A percentile compares a stretch with the other conserved stretches of the same genome.
Conservation (phyloP, 106 monocot genomes). For the Alisma plantagoaquatica region DNA sequence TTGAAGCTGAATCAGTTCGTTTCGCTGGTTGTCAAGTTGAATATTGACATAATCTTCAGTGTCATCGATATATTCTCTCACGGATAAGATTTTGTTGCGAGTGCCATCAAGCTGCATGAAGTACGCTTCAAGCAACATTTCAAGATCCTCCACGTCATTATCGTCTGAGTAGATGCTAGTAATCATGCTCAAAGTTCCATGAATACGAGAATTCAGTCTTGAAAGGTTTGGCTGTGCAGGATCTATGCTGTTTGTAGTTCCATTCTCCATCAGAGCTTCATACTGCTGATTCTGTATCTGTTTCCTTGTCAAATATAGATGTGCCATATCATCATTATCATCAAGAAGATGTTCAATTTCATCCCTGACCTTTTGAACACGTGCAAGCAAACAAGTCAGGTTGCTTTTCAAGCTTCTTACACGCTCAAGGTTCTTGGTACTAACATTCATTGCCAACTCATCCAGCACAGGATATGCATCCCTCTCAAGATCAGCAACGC, state of each 20-base stretch:
- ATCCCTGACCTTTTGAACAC: conserved; percentile 93
- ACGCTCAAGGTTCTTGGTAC: conserved; percentile 81
- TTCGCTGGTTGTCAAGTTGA: conserved; percentile 85
- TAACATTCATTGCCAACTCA: conserved; percentile 77
- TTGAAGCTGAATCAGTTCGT: conserved; percentile 78
- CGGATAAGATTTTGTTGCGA: conserved; percentile 87
- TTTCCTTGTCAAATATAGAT: conserved; percentile 87
- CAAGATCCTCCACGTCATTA: conserved; percentile 91
- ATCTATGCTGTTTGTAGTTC: conserved; percentile 44
- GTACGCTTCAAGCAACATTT: conserved; percentile 93
- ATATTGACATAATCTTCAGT: conserved; percentile 88
- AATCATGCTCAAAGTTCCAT: conserved; percentile 48
- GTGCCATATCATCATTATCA: conserved; percentile 86
- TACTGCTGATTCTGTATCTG: conserved; percentile 73
- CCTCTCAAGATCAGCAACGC: conserved; percentile 68
- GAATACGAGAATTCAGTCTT: conserved; percentile 36
- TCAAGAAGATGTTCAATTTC: conserved; percentile 92
- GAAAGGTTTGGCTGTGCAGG: conserved; percentile 25
- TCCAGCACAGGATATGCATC: conserved; percentile 72
- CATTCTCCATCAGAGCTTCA: conserved; percentile 57
- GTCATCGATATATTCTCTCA: conserved; percentile 79
- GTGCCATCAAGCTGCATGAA: conserved; percentile 93
- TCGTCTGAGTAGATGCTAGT: conserved; percentile 59
- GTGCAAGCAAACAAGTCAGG: conserved; percentile 79
- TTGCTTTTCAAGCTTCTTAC: conserved; percentile 75